Evolutionary conservation across 164 flowering plant genomes (phyloP).

Genomic region (Houttuynia cordata): DNA sequence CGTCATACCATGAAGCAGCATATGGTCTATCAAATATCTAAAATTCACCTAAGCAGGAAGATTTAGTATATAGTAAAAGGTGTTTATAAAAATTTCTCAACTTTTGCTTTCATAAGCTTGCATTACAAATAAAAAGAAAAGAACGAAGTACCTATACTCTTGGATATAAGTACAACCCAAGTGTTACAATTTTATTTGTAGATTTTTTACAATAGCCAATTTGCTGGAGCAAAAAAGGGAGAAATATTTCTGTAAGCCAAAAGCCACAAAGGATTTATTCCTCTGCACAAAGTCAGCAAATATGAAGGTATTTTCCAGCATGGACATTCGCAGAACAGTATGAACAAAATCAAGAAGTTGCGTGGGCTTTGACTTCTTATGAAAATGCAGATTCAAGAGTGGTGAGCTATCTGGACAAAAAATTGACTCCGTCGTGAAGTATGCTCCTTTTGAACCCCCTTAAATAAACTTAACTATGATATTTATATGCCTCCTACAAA

Average conservation of each 20-base stretch:
- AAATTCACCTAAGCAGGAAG: too few species aligned
- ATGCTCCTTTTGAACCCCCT: neutral
- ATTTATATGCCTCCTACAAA: neutral
- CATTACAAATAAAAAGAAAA: neutral
- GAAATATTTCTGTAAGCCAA: too few species aligned
- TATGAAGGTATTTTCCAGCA: neutral
- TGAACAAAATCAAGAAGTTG: neutral
- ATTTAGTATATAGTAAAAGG: too few species aligned
- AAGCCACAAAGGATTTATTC: too few species aligned
- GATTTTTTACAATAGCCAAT: neutral
- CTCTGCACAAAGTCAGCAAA: neutral
- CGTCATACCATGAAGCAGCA: too few species aligned
- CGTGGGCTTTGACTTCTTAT: too few species aligned
- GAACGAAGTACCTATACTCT: neutral
- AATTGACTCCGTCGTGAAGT: too few species aligned
- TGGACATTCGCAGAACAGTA: too few species aligned
- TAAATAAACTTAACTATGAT: neutral
- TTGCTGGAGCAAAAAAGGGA: neutral
- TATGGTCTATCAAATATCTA: too few species aligned
- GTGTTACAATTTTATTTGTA: neutral
- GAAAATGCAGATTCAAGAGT: neutral
- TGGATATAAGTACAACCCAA: neutral
- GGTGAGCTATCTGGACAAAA: neutral
- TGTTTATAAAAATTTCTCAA: neutral
- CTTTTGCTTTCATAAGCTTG: neutral